Evolutionary conservation across 305 asterid species (phyloP), one percentile per base, ranked within the genome.

Genomic region (Nicotiana rustica): DNA sequence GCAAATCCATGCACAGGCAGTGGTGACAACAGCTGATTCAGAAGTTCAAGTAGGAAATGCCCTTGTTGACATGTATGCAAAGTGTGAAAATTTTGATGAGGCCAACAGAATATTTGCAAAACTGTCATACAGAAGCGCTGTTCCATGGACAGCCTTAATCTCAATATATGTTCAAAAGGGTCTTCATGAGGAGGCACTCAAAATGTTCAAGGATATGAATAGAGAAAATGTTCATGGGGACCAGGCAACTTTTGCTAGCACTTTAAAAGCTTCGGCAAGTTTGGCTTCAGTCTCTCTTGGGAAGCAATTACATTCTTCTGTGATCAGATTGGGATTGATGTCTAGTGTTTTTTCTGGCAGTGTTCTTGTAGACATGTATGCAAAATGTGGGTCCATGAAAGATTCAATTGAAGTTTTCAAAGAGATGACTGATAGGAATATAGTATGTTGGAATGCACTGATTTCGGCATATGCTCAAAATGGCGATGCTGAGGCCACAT

Each of bases 51-150:
- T 94, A 2, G 94, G 88, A 67, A 96, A 96, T 90, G 84, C 98
- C 29, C 95, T 96, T 66, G 90, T 96, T 41, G 98, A 93, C 89
- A 92, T 93, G 98, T 96, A 94, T 84, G 97, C 98, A 33, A 96
- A 92, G 86, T 96, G 98, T 84, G 94, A 91, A 38, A 91, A 91
- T 83, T 92, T 91, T 79, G 83, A 83, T 18, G 96, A 91, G 84
- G 94, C 97, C 49, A 83, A 85, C 71, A 78, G 77, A 76, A 76
- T 92, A 80, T 96, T 94, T 70, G 36, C 79, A 65, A 90, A 85
- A 9, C 70, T 94, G 77, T 85, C 87, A 60, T 75, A 67, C 65
- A 92, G 82, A 90, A 86, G 90, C 85, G 85, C 90, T 47, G 91
- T 94, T 82, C 91, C 98, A 21, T 94, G 99, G 99, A 94, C 99